A percentile compares a stretch with the other conserved stretches of the same genome.
Conservation (phyloP, 2,329 filamentous ascomycete genomes). For the Teratosphaeria epicoccoides region DNA sequence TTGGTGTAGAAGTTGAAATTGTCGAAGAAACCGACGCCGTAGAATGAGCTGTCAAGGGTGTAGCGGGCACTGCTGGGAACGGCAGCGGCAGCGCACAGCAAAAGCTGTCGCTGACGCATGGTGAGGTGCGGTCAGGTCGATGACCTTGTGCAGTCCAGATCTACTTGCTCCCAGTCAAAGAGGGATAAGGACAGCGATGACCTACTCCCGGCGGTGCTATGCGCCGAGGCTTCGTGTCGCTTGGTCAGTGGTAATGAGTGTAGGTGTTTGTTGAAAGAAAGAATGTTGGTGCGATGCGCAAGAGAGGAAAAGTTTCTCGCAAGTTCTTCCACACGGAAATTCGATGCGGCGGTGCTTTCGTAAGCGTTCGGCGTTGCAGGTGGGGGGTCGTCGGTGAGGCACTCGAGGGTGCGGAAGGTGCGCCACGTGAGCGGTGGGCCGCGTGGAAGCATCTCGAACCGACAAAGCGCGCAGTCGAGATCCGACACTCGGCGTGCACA, state of each 20-base stretch:
- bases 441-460: background rate
- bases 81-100: background rate
- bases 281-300: background rate
- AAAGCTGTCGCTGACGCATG: background rate
- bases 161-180: background rate
- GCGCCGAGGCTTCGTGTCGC: background rate
- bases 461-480: too few relatives aligned
- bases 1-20: conserved; percentile 21
- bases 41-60: conserved; percentile 35
- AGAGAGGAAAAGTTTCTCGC: background rate
- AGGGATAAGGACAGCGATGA: too few relatives aligned
- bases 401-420: background rate
- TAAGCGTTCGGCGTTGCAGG: too few relatives aligned
- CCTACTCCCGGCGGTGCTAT: too few relatives aligned
- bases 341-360: background rate
- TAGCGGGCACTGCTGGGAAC: conserved; percentile 3
- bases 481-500: too few relatives aligned
- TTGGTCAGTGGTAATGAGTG: background rate
- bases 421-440: background rate
- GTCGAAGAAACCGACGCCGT: conserved; percentile 24
- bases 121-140: background rate
- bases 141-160: too few relatives aligned
- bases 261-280: background rate
- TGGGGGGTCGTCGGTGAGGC: background rate
- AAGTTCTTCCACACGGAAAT: background rate